Evolutionary conservation across 176 grass and related monocot species (phyloP), one percentile per base, ranked within the genome.

Genomic region (Zoysia pacifica): DNA sequence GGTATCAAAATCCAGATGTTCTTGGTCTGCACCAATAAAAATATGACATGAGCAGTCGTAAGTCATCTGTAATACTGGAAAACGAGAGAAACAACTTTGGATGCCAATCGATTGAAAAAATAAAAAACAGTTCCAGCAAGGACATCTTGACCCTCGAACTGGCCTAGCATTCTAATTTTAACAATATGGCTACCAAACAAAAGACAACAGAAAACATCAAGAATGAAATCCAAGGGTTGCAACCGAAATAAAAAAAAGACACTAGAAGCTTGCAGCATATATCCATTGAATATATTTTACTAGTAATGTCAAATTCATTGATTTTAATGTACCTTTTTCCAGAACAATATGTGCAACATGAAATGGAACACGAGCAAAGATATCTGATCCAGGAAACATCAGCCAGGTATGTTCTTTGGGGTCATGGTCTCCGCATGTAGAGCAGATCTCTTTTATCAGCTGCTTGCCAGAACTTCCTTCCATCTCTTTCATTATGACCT

Each of bases 331-430:
- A 97, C 93, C 91, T 89, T 93, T 87, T 6, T 93, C 91, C 58
- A 97, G 74, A 82, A 89, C 75, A 62, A 88, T 74, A 42, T 93
- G 93, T 61, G 86, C 71, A 48, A 87, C 93, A 83, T 97, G 93
- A 93, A 97, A 97, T 28, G 90, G 93, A 72, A 91, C 83, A 48
- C 77, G 73, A 40, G 81, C 84, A 89, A 97, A 97, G 61, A 89
- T 90, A 81, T 97, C 93, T 64, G 86, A 91, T 71, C 91, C 86
- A 41, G 88, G 83, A 91, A 93, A 97, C n/a, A n/a, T n/a, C n/a
- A n/a, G n/a, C n/a, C n/a, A n/a, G n/a, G n/a, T n/a, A n/a, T n/a
- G n/a, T n/a, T n/a, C n/a, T n/a, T n/a, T n/a, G n/a, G n/a, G n/a
- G n/a, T n/a, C n/a, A n/a, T n/a, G n/a, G n/a, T n/a, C n/a, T n/a